A percentile compares a stretch with the other conserved stretches of the same genome.
Evolutionary conservation across 495 filamentous ascomycete genomes (phyloP).

Genomic region (Hypoxylon cercidicola): DNA sequence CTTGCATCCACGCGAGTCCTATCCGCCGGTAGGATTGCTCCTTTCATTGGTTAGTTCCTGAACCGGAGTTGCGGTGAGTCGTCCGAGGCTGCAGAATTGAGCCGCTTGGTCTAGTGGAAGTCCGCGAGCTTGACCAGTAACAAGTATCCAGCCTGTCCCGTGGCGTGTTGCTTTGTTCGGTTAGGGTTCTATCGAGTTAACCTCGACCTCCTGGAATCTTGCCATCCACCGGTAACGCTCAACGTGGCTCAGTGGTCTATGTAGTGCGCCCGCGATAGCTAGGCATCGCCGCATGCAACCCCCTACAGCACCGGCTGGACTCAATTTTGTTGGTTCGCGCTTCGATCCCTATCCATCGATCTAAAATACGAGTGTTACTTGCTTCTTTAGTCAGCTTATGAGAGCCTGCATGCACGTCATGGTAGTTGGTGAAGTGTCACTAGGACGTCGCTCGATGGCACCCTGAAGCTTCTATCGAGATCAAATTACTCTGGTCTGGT

Average conservation of each 20-base stretch:
- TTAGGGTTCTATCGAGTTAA: conserved; percentile 7
- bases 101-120: conserved; percentile 22
- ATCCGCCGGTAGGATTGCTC: conserved; percentile 7
- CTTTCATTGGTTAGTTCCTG: conserved; percentile 16
- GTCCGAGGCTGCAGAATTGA: conserved; percentile 32
- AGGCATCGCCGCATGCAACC: neutral
- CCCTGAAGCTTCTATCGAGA: conserved; percentile 7
- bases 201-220: conserved; percentile 2
- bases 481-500: conserved; percentile 11
- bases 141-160: conserved; percentile 1
- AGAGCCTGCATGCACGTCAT: conserved; percentile 33
- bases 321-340: neutral
- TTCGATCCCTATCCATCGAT: conserved; percentile 12
- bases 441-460: conserved; percentile 9
- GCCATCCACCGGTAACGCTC: conserved; percentile 1
- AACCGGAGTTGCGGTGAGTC: conserved; percentile 29
- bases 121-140: conserved; percentile 2
- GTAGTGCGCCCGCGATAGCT: conserved; percentile 1
- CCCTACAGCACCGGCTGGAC: conserved; percentile 7
- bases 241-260: neutral
- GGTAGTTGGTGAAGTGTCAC: conserved; percentile 23
- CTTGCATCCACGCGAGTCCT: conserved; percentile 23
- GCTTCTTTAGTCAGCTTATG: conserved; percentile 7
- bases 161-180: conserved; percentile 25
- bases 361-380: conserved; percentile 16